phyloP scores from a whole-genome alignment of 805 yeast genomes.

The Ogataea kodamae region DNA sequence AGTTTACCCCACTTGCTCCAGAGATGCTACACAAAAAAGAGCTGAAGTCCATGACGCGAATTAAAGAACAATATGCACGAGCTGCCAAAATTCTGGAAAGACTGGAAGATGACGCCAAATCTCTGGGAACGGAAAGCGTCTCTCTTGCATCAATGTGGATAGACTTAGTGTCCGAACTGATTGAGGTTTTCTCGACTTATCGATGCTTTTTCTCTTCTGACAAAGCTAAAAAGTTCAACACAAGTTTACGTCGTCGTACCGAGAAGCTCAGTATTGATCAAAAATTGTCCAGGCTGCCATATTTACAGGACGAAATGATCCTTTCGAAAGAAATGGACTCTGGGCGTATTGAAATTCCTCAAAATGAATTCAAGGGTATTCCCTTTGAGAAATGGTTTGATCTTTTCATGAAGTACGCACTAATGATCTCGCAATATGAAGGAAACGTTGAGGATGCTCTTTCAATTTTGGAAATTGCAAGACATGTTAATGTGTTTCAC shows the following conservation, averaged over 20 bases:
- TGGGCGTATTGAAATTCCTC: conserved; percentile 37
- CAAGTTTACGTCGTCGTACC: conserved; percentile 61
- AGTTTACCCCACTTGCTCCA: conserved; percentile 21
- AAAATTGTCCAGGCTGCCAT: conserved; percentile 62
- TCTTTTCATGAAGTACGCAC: conserved; percentile 73
- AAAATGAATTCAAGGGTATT: conserved; percentile 68
- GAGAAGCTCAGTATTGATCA: conserved; percentile 67
- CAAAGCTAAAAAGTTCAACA: conserved; percentile 64
- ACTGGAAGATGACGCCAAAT: conserved; percentile 34
- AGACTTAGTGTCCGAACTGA: conserved; percentile 74
- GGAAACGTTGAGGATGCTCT: conserved; percentile 56
- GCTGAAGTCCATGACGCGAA: conserved; percentile 34
- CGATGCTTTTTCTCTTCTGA: conserved; percentile 77
- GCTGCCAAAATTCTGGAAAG: conserved; percentile 50
- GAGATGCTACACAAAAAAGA: conserved; percentile 31
- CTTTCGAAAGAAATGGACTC: conserved; percentile 29
- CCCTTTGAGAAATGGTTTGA: conserved; percentile 80
- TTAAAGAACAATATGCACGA: conserved; percentile 43
- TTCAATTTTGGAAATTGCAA: conserved; percentile 69
- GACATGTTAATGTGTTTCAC: conserved; percentile 74
- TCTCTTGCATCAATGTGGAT: conserved; percentile 73
- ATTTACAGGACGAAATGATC: conserved; percentile 56
- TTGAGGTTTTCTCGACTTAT: conserved; percentile 77
- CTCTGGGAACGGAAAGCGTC: conserved; percentile 39
- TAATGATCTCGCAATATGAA: conserved; percentile 61